These are phyloP conservation scores for Geotrichum carabidarum DNA, from an alignment of 1,139 yeast species.

Conservation along the genomic window DNA sequence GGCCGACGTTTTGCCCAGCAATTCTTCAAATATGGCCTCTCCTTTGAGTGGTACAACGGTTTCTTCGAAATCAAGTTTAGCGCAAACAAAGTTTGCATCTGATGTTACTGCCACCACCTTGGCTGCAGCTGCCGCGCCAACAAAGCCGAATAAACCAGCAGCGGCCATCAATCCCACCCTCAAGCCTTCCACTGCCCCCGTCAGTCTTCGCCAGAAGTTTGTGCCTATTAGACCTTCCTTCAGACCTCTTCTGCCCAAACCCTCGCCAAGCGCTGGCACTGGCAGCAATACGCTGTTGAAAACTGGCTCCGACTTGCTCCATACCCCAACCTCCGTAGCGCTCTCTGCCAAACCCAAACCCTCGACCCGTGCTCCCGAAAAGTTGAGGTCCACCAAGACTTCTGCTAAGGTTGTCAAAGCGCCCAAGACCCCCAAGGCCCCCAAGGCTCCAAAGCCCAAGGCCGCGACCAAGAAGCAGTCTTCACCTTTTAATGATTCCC, in stretches of 20 bases:
- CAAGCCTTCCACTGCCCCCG: slow-evolving; percentile 17
- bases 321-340: background rate
- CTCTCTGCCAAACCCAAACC: slow-evolving; percentile 2
- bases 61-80: background rate
- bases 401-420: slow-evolving; percentile 16
- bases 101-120: background rate
- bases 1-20: slow-evolving; percentile 1
- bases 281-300: background rate
- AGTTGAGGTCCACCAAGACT: background rate
- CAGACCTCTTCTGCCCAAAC: slow-evolving; percentile 38
- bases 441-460: slow-evolving; percentile 13
- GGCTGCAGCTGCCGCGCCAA: slow-evolving; percentile 6
- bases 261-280: slow-evolving; percentile 21
- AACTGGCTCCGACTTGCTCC: slow-evolving; percentile 4
- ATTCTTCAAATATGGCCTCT: background rate
- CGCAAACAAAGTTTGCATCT: background rate
- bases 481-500: slow-evolving; percentile 3
- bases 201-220: slow-evolving; percentile 21
- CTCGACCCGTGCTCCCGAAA: background rate
- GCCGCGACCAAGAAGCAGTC: slow-evolving; percentile 6
- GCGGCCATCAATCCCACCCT: slow-evolving; percentile 1
- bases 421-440: slow-evolving; percentile 20
- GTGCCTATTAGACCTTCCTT: slow-evolving; percentile 38
- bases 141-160: background rate
- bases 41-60: background rate